Conservation (phyloP, 2,329 filamentous ascomycete species). For the Neofusicoccum parvum region DNA sequence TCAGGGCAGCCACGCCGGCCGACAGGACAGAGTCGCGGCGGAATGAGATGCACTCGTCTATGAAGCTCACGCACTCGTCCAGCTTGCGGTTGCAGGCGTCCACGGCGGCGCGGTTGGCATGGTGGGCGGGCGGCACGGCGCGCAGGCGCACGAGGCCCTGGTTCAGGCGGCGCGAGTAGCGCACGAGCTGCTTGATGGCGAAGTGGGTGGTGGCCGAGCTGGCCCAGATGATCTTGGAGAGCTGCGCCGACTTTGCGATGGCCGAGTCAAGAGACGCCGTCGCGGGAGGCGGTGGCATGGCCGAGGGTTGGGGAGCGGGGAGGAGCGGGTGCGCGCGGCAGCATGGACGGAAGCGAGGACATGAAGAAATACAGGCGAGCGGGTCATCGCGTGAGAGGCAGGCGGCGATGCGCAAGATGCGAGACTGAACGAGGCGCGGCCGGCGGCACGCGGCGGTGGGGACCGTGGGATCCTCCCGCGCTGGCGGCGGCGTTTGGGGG, state of each 20-base stretch:
- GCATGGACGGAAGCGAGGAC: neutral
- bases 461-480: neutral
- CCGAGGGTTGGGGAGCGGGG: neutral
- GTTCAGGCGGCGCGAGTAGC: constrained; percentile 1
- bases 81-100: constrained; percentile 3
- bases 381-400: neutral
- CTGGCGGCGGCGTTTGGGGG: neutral
- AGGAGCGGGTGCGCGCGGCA: neutral
- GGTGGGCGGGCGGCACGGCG: neutral
- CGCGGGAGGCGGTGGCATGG: neutral
- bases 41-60: constrained; percentile 12
- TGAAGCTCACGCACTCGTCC: constrained; percentile 6
- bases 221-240: constrained; percentile 18
- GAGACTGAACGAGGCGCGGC: no score
- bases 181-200: constrained; percentile 15
- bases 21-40: neutral
- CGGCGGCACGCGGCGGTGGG: neutral
- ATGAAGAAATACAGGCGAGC: neutral
- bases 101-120: neutral
- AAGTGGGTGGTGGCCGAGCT: constrained; percentile 2
- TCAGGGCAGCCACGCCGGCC: neutral
- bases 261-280: constrained; percentile 1
- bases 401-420: neutral
- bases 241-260: constrained; percentile 15
- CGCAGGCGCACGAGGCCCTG: neutral